A percentile compares a stretch with the other conserved stretches of the same genome.
phyloP scores from a whole-genome alignment of 1,284 basidiomycete species.

The Ganoderma boninense region DNA sequence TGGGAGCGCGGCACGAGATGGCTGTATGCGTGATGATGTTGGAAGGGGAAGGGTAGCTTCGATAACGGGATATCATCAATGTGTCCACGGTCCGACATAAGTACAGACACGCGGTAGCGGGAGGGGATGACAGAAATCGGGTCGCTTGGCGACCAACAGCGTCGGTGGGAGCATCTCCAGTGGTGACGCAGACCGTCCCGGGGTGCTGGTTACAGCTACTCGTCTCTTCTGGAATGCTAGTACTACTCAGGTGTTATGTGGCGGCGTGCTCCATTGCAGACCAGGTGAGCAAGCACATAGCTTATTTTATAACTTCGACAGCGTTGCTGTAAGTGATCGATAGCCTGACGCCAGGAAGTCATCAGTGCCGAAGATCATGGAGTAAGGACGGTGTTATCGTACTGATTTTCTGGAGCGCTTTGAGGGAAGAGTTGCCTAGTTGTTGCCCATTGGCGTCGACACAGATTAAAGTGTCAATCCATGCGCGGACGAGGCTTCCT shows the following conservation, averaged over 20 bases:
- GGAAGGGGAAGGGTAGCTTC: background rate
- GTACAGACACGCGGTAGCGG: background rate
- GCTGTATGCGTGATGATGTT: background rate
- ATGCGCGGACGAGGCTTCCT: background rate
- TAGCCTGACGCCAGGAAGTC: background rate
- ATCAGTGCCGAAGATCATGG: background rate
- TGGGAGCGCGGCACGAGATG: background rate
- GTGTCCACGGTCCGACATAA: background rate
- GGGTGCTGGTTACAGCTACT: background rate
- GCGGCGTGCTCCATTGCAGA: background rate
- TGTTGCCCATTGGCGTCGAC: background rate
- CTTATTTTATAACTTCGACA: background rate
- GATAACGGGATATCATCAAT: slow-evolving; percentile 2
- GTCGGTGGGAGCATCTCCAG: background rate
- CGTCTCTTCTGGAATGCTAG: background rate
- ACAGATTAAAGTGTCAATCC: background rate
- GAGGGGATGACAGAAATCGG: background rate
- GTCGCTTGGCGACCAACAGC: slow-evolving; percentile 3
- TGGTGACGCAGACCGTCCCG: background rate
- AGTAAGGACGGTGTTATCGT: background rate
- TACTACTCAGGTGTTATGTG: background rate
- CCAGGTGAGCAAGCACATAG: background rate
- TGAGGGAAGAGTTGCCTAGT: background rate
- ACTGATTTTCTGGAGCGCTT: background rate
- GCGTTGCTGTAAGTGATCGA: background rate